These are phyloP conservation scores for Colletotrichum musae DNA, from an alignment of 2,329 filamentous ascomycete species.

Conservation along the genomic window DNA sequence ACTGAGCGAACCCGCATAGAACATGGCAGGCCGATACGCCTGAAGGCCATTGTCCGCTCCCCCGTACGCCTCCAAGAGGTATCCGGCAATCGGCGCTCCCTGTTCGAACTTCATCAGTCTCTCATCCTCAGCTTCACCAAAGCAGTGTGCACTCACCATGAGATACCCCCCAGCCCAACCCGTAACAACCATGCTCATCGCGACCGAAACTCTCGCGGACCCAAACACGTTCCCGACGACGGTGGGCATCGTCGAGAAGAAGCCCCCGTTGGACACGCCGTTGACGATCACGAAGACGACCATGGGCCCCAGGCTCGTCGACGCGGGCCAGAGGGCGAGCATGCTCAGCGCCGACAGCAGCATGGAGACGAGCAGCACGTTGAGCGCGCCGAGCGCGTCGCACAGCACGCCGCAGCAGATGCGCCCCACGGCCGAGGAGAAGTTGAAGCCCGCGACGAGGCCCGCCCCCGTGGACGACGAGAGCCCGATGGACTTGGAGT, in stretches of 20 bases:
- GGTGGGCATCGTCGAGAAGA: slow-evolving; percentile 76
- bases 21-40: slow-evolving; percentile 73
- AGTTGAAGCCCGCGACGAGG: slow-evolving; percentile 73
- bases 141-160: slow-evolving; percentile 59
- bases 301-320: slow-evolving; percentile 66
- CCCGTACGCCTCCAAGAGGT: slow-evolving; percentile 69
- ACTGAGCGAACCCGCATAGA: slow-evolving; percentile 70
- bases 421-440: slow-evolving; percentile 71
- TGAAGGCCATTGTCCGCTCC: slow-evolving; percentile 63
- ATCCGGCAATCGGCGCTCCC: slow-evolving; percentile 73
- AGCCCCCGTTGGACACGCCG: slow-evolving; percentile 72
- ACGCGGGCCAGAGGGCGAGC: slow-evolving; percentile 73
- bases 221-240: slow-evolving; percentile 73
- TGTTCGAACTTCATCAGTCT: background rate
- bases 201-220: slow-evolving; percentile 66
- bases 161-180: slow-evolving; percentile 74
- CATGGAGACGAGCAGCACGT: slow-evolving; percentile 66
- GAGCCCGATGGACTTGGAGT: slow-evolving; percentile 68
- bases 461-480: slow-evolving; percentile 67
- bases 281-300: slow-evolving; percentile 72
- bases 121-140: background rate
- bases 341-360: slow-evolving; percentile 70
- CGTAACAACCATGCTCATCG: slow-evolving; percentile 74
- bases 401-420: slow-evolving; percentile 67
- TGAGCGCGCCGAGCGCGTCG: slow-evolving; percentile 69